phyloP scores from a whole-genome alignment of 345 rosid genomes.

The Brassica napus region Da-Ae NC_063445.1:19311501-19312000 shows the following conservation, averaged over 20 bases:
- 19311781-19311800: slow-evolving; percentile 65
- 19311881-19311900: background rate
- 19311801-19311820: slow-evolving; percentile 68
- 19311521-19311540: slow-evolving; percentile 32
- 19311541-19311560: slow-evolving; percentile 22
- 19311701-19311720: slow-evolving; percentile 78
- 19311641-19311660: slow-evolving; percentile 7
- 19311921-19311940: slow-evolving; percentile 87
- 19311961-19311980: slow-evolving; percentile 83
- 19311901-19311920: slow-evolving; percentile 46
- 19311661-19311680: slow-evolving; percentile 38
- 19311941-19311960: slow-evolving; percentile 86
- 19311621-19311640: slow-evolving; percentile 39
- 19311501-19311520: slow-evolving; percentile 44
- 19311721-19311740: slow-evolving; percentile 66
- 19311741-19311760: slow-evolving; percentile 75
- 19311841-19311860: slow-evolving; percentile 43
- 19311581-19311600: slow-evolving; percentile 46
- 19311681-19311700: slow-evolving; percentile 39
- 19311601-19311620: slow-evolving; percentile 69
- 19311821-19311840: slow-evolving; percentile 96
- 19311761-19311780: slow-evolving; percentile 83
- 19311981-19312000: slow-evolving; percentile 86
- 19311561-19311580: slow-evolving; percentile 29
- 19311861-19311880: background rate